phyloP scores from a whole-genome alignment of 495 filamentous ascomycete genomes.

The Platismatia glauca region DNA sequence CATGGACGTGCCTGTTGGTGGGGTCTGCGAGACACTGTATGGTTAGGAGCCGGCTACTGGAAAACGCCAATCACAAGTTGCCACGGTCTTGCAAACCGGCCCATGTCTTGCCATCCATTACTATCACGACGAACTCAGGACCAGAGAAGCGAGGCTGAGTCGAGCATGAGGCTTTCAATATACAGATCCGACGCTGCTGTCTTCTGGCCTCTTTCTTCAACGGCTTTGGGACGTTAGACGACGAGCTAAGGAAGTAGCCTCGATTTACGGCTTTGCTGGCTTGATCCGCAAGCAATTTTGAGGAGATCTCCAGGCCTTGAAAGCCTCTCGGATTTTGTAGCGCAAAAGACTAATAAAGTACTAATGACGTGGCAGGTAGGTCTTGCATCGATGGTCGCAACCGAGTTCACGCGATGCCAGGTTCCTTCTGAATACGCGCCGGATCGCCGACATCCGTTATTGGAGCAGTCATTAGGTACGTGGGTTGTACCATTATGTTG shows the following conservation, averaged over 20 bases:
- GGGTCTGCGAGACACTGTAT: conserved; percentile 82
- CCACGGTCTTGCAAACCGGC: not conserved
- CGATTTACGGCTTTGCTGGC: not conserved
- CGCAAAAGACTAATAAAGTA: not conserved
- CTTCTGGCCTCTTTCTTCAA: not conserved
- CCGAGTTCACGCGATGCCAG: not conserved
- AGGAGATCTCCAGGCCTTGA: not conserved
- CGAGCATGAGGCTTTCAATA: not conserved
- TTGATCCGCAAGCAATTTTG: not conserved
- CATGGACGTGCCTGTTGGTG: conserved; percentile 92
- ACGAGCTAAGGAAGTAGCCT: not conserved
- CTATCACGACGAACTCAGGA: not conserved
- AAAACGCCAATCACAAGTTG: not conserved
- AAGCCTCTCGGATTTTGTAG: too few species aligned
- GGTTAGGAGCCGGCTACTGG: conserved; percentile 26
- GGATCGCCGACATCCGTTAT: not conserved
- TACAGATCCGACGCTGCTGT: not conserved
- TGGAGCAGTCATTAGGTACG: not conserved
- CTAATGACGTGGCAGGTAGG: not conserved
- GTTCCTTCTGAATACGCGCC: not conserved
- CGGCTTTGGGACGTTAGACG: not conserved
- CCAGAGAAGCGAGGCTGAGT: not conserved
- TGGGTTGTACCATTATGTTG: not conserved
- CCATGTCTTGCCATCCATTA: not conserved
- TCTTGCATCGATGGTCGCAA: not conserved